Evolutionary conservation across 129 eudicot genomes (phyloP).

Genomic region (Centaurea solstitialis): DNA sequence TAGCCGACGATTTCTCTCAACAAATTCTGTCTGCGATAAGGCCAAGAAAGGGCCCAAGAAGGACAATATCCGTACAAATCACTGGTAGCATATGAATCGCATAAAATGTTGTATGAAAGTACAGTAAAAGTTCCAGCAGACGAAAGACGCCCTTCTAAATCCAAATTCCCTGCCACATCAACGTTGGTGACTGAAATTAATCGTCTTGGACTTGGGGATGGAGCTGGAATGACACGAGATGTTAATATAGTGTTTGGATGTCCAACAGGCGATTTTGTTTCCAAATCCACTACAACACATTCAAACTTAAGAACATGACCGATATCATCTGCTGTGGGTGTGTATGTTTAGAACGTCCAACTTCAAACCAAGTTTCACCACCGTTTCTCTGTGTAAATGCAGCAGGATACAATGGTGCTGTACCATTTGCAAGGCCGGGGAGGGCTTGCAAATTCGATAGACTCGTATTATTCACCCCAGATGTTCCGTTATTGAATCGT

Average conservation of each 20-base stretch:
- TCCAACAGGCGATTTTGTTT: slow-evolving; percentile 72
- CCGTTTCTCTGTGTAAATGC: slow-evolving; percentile 77
- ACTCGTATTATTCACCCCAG: slow-evolving; percentile 23
- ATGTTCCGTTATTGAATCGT: slow-evolving; percentile 55
- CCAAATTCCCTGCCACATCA: slow-evolving; percentile 67
- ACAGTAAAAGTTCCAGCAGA: slow-evolving; percentile 81
- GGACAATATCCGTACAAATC: slow-evolving; percentile 93
- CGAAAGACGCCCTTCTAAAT: slow-evolving; percentile 55
- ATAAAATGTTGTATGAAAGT: slow-evolving; percentile 79
- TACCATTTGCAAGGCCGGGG: slow-evolving; percentile 52
- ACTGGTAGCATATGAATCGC: slow-evolving; percentile 77
- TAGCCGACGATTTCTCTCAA: slow-evolving; percentile 95
- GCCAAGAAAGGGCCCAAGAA: slow-evolving; percentile 98
- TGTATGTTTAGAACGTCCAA: slow-evolving; percentile 80
- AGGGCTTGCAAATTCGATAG: slow-evolving; percentile 34
- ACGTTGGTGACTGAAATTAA: slow-evolving; percentile 73
- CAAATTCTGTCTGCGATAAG: slow-evolving; percentile 91
- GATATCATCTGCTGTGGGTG: slow-evolving; percentile 92
- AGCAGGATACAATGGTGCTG: slow-evolving; percentile 68
- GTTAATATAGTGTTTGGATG: slow-evolving; percentile 52
- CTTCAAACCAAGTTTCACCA: slow-evolving; percentile 95
- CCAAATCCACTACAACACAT: slow-evolving; percentile 83
- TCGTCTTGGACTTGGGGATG: slow-evolving; percentile 90
- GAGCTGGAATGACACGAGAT: slow-evolving; percentile 95
- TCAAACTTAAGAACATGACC: slow-evolving; percentile 92